Percentiles rank a stretch among this genome's conserved stretches.
Conservation (phyloP, 805 yeast genomes). For the Lipomyces kockii region DNA sequence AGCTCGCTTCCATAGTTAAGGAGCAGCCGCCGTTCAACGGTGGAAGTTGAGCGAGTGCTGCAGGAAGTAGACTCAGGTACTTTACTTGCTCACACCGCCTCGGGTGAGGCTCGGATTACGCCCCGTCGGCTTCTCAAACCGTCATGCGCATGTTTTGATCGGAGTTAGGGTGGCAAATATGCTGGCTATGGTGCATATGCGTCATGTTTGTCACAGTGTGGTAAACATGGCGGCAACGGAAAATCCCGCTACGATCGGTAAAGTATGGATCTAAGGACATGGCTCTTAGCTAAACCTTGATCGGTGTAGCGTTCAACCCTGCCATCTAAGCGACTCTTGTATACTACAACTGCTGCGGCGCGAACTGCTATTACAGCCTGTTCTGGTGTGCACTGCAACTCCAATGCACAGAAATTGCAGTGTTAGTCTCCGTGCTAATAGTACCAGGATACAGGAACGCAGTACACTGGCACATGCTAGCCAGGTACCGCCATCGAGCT, state of each 20-base stretch:
- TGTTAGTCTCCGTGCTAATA: not conserved
- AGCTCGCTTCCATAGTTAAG: too few relatives aligned
- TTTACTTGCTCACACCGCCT: too few relatives aligned
- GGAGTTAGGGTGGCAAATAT: too few relatives aligned
- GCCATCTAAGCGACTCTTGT: not conserved
- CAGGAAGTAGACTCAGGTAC: too few relatives aligned
- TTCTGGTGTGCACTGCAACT: not conserved
- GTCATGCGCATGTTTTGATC: too few relatives aligned
- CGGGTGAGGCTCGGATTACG: too few relatives aligned
- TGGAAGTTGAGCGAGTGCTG: too few relatives aligned
- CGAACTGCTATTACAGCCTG: not conserved
- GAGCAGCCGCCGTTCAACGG: too few relatives aligned
- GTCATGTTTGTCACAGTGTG: not conserved
- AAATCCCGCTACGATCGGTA: not conserved
- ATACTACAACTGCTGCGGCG: not conserved
- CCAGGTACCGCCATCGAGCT: constrained; percentile 1
- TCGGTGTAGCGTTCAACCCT: not conserved
- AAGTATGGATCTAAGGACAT: not conserved
- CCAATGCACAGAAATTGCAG: not conserved
- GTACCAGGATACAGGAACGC: not conserved
- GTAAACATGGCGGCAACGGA: not conserved
- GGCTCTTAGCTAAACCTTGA: not conserved
- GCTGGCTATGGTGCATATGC: not conserved
- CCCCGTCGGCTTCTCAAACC: too few relatives aligned
- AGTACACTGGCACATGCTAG: not conserved